These are phyloP conservation scores for Nematocida sp. DNA, from an alignment of 371 early-diverging fungal species.

Conservation along the genomic window DNA sequence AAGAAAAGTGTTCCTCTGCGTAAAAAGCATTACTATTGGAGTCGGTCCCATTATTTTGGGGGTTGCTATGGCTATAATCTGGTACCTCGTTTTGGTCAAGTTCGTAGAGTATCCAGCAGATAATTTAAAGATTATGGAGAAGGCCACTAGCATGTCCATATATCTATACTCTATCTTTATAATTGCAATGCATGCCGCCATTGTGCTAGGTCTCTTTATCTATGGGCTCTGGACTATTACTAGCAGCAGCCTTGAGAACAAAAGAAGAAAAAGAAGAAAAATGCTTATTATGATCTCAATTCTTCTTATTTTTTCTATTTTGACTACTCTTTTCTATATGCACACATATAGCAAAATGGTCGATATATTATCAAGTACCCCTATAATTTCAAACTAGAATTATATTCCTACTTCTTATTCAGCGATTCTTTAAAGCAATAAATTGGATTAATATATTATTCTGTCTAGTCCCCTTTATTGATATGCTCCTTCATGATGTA, in stretches of 20 bases:
- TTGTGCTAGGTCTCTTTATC: not conserved
- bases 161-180: not conserved
- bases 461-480: too few species aligned
- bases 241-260: not conserved
- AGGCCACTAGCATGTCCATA: not conserved
- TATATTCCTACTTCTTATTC: too few species aligned
- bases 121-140: too few species aligned
- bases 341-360: too few species aligned
- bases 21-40: not conserved
- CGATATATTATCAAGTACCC: too few species aligned
- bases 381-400: too few species aligned
- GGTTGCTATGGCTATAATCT: not conserved
- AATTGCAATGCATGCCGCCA: not conserved
- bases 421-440: too few species aligned
- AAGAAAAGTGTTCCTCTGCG: not conserved
- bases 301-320: too few species aligned
- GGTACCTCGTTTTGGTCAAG: not conserved
- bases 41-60: not conserved
- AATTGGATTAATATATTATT: too few species aligned
- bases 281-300: not conserved
- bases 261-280: not conserved
- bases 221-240: not conserved
- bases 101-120: not conserved
- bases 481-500: too few species aligned
- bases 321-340: too few species aligned